phyloP scores from a whole-genome alignment of 2,329 filamentous ascomycete species.

The Tolypocladium ophioglossoides region DNA sequence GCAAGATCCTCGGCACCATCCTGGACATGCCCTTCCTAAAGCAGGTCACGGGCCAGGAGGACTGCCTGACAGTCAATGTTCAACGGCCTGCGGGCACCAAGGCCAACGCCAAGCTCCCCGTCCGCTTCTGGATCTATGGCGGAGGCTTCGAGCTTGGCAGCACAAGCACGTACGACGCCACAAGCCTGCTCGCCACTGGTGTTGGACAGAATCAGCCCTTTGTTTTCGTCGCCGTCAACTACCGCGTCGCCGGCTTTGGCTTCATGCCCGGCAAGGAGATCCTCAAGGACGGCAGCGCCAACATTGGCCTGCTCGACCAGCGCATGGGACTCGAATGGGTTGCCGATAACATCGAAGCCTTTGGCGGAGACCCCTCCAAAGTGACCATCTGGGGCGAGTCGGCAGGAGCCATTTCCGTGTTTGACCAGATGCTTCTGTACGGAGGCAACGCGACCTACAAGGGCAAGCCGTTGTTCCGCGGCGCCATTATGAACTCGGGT shows the following conservation, averaged over 20 bases:
- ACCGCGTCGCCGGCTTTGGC: slow-evolving; percentile 64
- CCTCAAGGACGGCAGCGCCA: slow-evolving; percentile 54
- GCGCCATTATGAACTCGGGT: slow-evolving; percentile 68
- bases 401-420: slow-evolving; percentile 61
- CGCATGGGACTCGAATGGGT: slow-evolving; percentile 65
- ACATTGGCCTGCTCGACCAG: slow-evolving; percentile 65
- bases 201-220: slow-evolving; percentile 41
- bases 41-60: slow-evolving; percentile 43
- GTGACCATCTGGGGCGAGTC: slow-evolving; percentile 74
- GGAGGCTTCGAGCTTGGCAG: slow-evolving; percentile 51
- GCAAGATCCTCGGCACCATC: slow-evolving; percentile 36
- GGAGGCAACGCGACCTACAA: slow-evolving; percentile 66
- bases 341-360: slow-evolving; percentile 63
- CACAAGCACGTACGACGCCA: slow-evolving; percentile 41
- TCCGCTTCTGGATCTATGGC: slow-evolving; percentile 62
- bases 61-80: slow-evolving; percentile 53
- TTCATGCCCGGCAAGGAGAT: slow-evolving; percentile 63
- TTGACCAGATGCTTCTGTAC: slow-evolving; percentile 67
- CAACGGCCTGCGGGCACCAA: slow-evolving; percentile 47
- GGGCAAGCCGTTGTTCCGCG: slow-evolving; percentile 63
- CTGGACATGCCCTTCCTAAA: slow-evolving; percentile 49
- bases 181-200: slow-evolving; percentile 33
- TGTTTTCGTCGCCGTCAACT: slow-evolving; percentile 68
- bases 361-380: slow-evolving; percentile 69
- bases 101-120: slow-evolving; percentile 46